Percentiles rank a stretch among this genome's conserved stretches.
These are phyloP conservation scores for Baudoinia panamericana DNA, from an alignment of 495 filamentous ascomycete species.

Conservation along the genomic window DNA sequence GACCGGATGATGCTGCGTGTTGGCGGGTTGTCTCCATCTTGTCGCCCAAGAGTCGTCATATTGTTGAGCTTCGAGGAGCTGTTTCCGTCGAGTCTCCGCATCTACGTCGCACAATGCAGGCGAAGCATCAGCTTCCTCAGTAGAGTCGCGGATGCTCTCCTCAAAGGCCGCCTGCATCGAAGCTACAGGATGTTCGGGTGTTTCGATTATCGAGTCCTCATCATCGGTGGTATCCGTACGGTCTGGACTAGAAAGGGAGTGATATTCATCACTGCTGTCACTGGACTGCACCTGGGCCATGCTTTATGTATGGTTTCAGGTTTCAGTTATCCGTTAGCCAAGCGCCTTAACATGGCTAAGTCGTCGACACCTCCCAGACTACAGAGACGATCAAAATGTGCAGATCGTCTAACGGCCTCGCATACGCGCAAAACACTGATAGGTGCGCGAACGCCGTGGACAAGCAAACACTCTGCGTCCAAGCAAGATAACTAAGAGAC, in stretches of 20 bases:
- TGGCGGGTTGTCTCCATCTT: constrained; percentile 57
- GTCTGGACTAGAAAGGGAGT: constrained; percentile 8
- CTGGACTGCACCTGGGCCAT: not conserved
- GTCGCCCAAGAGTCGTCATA: constrained; percentile 52
- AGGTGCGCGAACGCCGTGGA: too few species aligned
- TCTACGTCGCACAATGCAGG: constrained; percentile 21
- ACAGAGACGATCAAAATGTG: too few species aligned
- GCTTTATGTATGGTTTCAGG: too few species aligned
- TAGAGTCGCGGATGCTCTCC: constrained; percentile 73
- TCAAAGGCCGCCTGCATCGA: constrained; percentile 86
- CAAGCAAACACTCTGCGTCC: too few species aligned
- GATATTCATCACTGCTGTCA: constrained; percentile 17
- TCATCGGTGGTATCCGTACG: constrained; percentile 12
- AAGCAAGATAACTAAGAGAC: too few species aligned
- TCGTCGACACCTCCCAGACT: too few species aligned
- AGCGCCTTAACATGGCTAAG: too few species aligned
- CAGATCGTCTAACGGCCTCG: too few species aligned
- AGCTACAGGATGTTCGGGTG: constrained; percentile 63
- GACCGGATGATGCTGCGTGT: constrained; percentile 65
- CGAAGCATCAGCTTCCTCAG: constrained; percentile 27
- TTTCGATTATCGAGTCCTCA: constrained; percentile 23
- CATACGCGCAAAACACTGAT: too few species aligned
- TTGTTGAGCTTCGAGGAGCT: constrained; percentile 53
- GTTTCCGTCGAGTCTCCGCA: constrained; percentile 52
- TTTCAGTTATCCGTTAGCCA: too few species aligned